Evolutionary conservation across 78 protist genomes (phyloP).

Genomic region (Cyanophora paradoxa): DNA sequence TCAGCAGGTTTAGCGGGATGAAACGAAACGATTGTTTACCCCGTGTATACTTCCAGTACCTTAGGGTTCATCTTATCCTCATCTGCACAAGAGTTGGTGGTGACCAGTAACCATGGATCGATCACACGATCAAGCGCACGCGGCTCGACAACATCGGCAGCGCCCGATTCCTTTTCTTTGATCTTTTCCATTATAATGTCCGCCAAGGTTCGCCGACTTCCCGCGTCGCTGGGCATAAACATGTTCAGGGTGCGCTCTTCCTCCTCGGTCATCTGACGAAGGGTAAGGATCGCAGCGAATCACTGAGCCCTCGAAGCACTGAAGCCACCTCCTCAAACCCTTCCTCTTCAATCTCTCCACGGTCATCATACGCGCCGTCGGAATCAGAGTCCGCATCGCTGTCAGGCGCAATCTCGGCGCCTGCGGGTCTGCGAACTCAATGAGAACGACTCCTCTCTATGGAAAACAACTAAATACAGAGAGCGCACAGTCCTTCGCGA

Average conservation of each 20-base stretch:
- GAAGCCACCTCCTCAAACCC: conserved; percentile 31
- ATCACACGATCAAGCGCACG: neutral
- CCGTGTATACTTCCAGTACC: conserved; percentile 16
- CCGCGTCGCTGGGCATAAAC: conserved; percentile 45
- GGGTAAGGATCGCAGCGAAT: no score
- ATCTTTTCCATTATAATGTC: conserved; percentile 61
- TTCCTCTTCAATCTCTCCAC: neutral
- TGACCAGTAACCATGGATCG: no score
- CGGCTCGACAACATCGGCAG: neutral
- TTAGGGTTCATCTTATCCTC: neutral
- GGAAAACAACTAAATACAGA: no score
- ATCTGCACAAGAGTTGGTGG: no score
- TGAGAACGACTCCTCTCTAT: no score
- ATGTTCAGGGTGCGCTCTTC: conserved; percentile 49
- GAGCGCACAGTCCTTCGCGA: neutral
- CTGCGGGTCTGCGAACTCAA: conserved; percentile 3
- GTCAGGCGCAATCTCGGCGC: neutral
- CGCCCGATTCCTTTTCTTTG: conserved; percentile 16
- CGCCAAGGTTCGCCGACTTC: conserved; percentile 47
- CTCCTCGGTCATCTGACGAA: conserved; percentile 46
- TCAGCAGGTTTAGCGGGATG: no score
- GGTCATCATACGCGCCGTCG: conserved; percentile 2
- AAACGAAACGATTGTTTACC: no score
- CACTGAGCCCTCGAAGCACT: no score
- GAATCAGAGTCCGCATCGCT: conserved; percentile 40